Percentiles rank a stretch among this genome's conserved stretches.
Conservation (phyloP, 768 basidiomycete genomes). For the Megacollybia marginata region DNA sequence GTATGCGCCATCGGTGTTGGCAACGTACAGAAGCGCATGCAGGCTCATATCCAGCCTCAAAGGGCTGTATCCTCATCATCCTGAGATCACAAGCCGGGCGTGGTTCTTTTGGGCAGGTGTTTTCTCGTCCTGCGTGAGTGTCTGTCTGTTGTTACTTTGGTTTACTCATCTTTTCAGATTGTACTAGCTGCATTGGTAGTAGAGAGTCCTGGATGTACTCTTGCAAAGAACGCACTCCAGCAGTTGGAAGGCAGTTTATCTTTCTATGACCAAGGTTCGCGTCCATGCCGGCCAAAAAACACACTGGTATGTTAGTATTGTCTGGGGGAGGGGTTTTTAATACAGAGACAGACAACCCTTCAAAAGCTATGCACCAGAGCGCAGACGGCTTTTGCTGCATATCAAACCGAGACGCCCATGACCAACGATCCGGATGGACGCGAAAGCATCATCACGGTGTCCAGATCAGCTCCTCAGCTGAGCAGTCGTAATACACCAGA, state of each 20-base stretch:
- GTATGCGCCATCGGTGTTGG: conserved; percentile 38
- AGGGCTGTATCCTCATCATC: conserved; percentile 29
- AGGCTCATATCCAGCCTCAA: conserved; percentile 32
- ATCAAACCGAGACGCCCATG: conserved; percentile 17
- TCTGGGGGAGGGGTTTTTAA: neutral
- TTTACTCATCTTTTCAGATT: conserved; percentile 20
- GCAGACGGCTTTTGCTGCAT: conserved; percentile 19
- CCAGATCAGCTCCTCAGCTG: conserved; percentile 14
- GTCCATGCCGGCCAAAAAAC: conserved; percentile 25
- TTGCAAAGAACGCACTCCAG: conserved; percentile 30
- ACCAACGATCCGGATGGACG: conserved; percentile 26
- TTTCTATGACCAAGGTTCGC: conserved; percentile 37
- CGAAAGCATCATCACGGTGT: conserved; percentile 23
- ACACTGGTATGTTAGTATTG: conserved; percentile 23
- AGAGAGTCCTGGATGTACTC: conserved; percentile 35
- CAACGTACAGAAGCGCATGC: conserved; percentile 36
- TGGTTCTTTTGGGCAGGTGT: conserved; percentile 49
- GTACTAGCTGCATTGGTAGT: conserved; percentile 39
- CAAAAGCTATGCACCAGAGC: conserved; percentile 31
- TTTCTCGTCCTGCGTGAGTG: conserved; percentile 38
- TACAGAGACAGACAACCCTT: conserved; percentile 24
- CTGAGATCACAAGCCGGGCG: conserved; percentile 20
- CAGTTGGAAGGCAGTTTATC: conserved; percentile 29
- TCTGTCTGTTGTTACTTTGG: neutral
- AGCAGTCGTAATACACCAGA: no score